Conservation (phyloP, 495 filamentous ascomycete species). For the Penicillium robsamsonii region DNA sequence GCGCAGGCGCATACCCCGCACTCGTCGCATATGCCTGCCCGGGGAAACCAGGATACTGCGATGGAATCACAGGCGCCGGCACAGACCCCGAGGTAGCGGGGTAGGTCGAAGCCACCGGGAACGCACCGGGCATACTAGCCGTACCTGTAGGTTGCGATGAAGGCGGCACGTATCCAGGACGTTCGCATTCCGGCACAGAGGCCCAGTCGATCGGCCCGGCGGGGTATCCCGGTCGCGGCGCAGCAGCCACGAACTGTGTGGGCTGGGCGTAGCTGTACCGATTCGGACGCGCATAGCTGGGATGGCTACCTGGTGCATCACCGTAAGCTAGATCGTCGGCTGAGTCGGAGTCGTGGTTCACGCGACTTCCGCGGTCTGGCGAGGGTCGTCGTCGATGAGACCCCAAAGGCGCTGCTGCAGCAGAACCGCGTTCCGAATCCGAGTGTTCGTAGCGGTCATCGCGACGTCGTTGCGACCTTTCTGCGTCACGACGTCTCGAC, state of each 20-base stretch:
- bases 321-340: conserved; percentile 45
- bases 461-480: conserved; percentile 26
- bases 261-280: conserved; percentile 51
- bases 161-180: conserved; percentile 43
- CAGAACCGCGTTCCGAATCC: conserved; percentile 28
- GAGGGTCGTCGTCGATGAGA: conserved; percentile 27
- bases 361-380: conserved; percentile 30
- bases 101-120: conserved; percentile 30
- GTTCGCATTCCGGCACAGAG: conserved; percentile 41
- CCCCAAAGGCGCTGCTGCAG: conserved; percentile 12
- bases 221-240: conserved; percentile 11
- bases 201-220: conserved; percentile 29
- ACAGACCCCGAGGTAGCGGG: conserved; percentile 21
- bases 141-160: conserved; percentile 29
- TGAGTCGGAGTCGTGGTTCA: conserved; percentile 39
- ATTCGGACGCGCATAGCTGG: conserved; percentile 50
- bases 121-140: conserved; percentile 41
- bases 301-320: conserved; percentile 33
- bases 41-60: conserved; percentile 27
- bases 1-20: conserved; percentile 23
- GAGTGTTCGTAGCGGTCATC: conserved; percentile 41
- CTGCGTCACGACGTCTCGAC: conserved; percentile 21
- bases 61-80: conserved; percentile 21
- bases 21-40: conserved; percentile 20
- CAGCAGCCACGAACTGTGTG: conserved; percentile 21